Evolutionary conservation across 441 rosid species (phyloP).

Genomic region (Pelargonium hybrid): DNA sequence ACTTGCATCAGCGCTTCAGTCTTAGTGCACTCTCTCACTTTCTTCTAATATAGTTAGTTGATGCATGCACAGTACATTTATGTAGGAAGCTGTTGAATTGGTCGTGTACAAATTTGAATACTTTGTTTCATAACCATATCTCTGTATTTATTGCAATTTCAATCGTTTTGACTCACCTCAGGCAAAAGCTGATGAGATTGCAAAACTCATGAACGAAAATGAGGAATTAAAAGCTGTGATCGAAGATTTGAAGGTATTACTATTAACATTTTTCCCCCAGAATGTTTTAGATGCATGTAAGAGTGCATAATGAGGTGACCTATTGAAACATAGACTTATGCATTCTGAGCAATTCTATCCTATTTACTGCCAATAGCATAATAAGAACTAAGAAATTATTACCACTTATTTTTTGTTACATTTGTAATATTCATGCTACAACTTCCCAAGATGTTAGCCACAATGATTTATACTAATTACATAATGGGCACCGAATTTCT

Average conservation of each 20-base stretch:
- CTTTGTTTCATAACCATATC: background rate
- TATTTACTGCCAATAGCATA: background rate
- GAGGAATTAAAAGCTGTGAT: conserved; percentile 73
- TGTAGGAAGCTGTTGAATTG: background rate
- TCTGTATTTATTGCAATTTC: conserved; percentile 16
- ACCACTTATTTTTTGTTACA: background rate
- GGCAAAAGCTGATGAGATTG: conserved; percentile 99
- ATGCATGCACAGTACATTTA: background rate
- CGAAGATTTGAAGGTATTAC: conserved; percentile 76
- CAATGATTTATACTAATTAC: background rate
- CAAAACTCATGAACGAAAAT: conserved; percentile 88
- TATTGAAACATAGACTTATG: background rate
- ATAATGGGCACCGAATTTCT: background rate
- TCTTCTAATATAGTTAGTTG: background rate
- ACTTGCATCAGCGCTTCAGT: conserved; percentile 4
- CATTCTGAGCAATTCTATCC: background rate
- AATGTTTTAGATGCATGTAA: background rate
- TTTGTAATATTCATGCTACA: background rate
- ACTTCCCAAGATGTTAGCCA: background rate
- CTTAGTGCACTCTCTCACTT: background rate
- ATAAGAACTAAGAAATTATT: background rate
- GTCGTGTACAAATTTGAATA: background rate
- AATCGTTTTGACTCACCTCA: conserved; percentile 22
- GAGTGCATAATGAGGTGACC: background rate
- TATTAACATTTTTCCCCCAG: background rate